Conservation (phyloP, 192 early-diverging fungal genomes). For the Linnemannia exigua region DNA sequence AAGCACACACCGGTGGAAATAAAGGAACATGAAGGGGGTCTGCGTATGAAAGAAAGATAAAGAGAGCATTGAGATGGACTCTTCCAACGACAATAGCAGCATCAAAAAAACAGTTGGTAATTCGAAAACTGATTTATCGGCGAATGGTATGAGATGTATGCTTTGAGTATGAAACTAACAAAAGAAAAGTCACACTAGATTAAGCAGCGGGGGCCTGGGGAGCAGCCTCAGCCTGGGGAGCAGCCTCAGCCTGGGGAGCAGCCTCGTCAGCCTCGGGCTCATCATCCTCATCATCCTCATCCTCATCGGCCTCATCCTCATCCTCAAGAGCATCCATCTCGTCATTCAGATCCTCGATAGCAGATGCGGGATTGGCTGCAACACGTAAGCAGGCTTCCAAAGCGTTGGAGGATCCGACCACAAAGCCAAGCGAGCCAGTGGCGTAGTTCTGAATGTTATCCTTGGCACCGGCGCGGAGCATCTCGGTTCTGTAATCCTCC, state of each 20-base stretch:
- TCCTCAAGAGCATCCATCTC: constrained; percentile 20
- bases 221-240: neutral
- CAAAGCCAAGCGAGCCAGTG: neutral
- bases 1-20: neutral
- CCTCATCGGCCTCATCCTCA: constrained; percentile 4
- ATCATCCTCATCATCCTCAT: constrained; percentile 23
- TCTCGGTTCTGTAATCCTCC: constrained; percentile 18
- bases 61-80: neutral
- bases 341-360: constrained; percentile 26
- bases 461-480: constrained; percentile 4
- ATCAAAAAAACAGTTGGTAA: too few relatives aligned
- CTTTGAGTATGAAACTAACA: neutral
- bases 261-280: neutral
- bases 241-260: neutral
- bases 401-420: constrained; percentile 23
- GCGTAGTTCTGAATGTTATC: constrained; percentile 14
- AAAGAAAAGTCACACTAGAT: neutral
- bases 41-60: neutral
- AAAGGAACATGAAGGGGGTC: neutral
- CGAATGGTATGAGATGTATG: neutral
- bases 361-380: constrained; percentile 17
- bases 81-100: neutral
- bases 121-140: neutral
- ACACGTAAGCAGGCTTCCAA: constrained; percentile 40
- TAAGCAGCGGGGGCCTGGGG: neutral